These are phyloP conservation scores for Solanum hybrid DNA, from an alignment of 305 asterid species.

Conservation along the genomic window DNA sequence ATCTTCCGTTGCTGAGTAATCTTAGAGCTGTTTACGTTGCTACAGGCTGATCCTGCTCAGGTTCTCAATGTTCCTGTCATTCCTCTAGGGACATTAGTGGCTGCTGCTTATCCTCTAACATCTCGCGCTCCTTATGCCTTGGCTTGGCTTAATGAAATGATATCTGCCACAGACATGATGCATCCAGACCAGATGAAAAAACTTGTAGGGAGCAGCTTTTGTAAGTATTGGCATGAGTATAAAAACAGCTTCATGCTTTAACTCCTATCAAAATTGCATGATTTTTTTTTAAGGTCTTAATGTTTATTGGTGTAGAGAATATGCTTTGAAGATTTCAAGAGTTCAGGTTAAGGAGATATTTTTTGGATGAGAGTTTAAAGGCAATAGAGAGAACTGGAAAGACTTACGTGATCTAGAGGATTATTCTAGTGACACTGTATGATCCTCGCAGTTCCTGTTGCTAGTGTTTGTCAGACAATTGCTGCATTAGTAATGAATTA, in stretches of 20 bases:
- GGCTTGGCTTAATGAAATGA: conserved; percentile 18
- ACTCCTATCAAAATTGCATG: background rate
- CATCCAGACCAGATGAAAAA: conserved; percentile 16
- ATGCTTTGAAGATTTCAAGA: background rate
- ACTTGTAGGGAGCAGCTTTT: conserved; percentile 21
- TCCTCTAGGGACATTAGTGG: conserved; percentile 18
- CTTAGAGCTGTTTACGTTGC: background rate
- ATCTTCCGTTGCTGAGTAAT: background rate
- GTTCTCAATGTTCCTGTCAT: conserved; percentile 18
- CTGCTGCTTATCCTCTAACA: conserved; percentile 20
- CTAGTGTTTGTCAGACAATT: background rate
- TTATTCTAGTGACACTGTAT: background rate
- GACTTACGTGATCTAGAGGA: background rate
- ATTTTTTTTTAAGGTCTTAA: background rate
- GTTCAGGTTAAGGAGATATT: background rate
- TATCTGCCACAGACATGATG: conserved; percentile 24
- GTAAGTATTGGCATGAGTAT: conserved; percentile 8
- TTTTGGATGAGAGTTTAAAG: background rate
- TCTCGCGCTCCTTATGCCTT: conserved; percentile 21
- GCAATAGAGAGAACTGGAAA: background rate
- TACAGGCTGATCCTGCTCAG: conserved; percentile 23
- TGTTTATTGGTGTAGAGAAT: background rate
- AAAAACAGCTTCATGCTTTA: background rate
- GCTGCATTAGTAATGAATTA: background rate
- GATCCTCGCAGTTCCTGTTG: background rate